A percentile compares a stretch with the other conserved stretches of the same genome.
Conservation (phyloP, 2,329 filamentous ascomycete species). For the Ceratocystis colombiana region DNA sequence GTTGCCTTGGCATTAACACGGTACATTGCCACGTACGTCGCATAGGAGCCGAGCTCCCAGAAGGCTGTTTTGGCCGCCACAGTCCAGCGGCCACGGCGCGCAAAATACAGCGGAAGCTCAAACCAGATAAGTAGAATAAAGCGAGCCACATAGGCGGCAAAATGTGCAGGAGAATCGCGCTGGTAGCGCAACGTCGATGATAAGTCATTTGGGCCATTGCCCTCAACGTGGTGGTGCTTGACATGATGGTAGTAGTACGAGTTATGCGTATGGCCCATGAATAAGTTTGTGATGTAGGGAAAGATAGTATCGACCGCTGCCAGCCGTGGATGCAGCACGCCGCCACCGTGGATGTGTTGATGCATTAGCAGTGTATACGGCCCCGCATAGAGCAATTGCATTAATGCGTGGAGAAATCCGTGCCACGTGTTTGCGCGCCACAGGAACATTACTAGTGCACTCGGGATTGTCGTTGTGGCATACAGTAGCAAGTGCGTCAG, state of each 20-base stretch:
- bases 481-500: slow-evolving; percentile 67
- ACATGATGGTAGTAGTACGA: slow-evolving; percentile 78
- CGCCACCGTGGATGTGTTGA: slow-evolving; percentile 71
- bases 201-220: slow-evolving; percentile 34
- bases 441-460: slow-evolving; percentile 54
- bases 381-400: slow-evolving; percentile 60
- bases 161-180: slow-evolving; percentile 55
- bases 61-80: slow-evolving; percentile 47
- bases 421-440: slow-evolving; percentile 46
- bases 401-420: slow-evolving; percentile 52
- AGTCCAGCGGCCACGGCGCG: slow-evolving; percentile 47
- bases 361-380: slow-evolving; percentile 74
- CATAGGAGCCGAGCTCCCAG: slow-evolving; percentile 53
- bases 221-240: slow-evolving; percentile 62
- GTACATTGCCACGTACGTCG: slow-evolving; percentile 43
- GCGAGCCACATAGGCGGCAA: slow-evolving; percentile 60
- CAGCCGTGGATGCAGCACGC: slow-evolving; percentile 50
- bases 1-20: slow-evolving; percentile 46
- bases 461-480: slow-evolving; percentile 58
- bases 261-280: slow-evolving; percentile 79
- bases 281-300: slow-evolving; percentile 62
- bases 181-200: slow-evolving; percentile 69
- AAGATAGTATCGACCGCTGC: slow-evolving; percentile 53
- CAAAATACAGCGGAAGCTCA: slow-evolving; percentile 65
- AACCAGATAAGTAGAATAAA: slow-evolving; percentile 67